Percentiles rank a stretch among this genome's conserved stretches.
Conservation (phyloP, 768 basidiomycete species). For the Lyophyllum shimeji region DNA sequence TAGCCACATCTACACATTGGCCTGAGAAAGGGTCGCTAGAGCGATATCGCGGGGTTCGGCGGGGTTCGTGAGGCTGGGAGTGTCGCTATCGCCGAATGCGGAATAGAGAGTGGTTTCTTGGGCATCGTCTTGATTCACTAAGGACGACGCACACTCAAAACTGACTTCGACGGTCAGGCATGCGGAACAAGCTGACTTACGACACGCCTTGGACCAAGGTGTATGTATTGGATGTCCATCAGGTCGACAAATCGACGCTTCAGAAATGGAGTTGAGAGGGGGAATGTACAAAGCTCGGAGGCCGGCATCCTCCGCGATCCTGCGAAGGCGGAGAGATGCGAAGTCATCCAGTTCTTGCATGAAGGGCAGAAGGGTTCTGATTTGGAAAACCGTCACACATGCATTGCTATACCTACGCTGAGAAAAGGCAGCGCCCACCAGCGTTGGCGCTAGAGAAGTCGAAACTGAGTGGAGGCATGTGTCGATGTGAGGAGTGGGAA, state of each 20-base stretch:
- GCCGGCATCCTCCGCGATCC: background rate
- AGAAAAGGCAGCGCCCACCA: background rate
- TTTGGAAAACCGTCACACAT: background rate
- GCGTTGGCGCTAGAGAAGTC: background rate
- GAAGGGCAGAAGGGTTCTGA: background rate
- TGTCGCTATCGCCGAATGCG: background rate
- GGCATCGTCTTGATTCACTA: no score
- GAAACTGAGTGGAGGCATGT: background rate
- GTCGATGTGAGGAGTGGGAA: background rate
- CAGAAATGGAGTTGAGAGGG: background rate
- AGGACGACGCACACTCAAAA: background rate
- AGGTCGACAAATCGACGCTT: background rate
- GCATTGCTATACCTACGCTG: background rate
- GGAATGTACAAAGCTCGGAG: background rate
- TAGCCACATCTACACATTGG: background rate
- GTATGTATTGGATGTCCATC: background rate
- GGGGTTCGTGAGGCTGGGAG: background rate
- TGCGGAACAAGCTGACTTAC: background rate
- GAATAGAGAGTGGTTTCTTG: background rate
- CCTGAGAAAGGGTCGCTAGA: background rate
- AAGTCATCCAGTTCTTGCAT: background rate
- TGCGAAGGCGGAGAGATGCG: background rate
- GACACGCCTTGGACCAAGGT: background rate
- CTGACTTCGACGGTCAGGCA: background rate
- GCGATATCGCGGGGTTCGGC: background rate